Base-by-base conservation (phyloP, 148 eudicot genomes). In the Fagopyrum esculentum region DNA sequence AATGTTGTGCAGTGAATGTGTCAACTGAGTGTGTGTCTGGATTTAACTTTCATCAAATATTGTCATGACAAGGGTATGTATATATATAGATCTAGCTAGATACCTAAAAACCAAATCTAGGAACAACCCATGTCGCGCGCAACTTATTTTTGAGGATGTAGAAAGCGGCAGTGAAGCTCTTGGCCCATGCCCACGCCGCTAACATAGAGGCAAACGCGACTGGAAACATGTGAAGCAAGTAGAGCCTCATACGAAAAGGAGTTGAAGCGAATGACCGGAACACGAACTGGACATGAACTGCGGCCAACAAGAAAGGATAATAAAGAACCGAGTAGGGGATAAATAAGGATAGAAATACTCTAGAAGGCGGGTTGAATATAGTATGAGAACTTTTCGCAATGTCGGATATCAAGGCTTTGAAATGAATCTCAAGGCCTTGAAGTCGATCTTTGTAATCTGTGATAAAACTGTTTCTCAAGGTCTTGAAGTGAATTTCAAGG, bases 51-150 rank as follows among this genome's bases (percentile, higher is more conserved):
- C 26, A 22, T 22, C 26, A 22, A 22, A 22, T 6, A 55, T 55
- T 6, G 16, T 55, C 6, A 55, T 22, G 26, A 22, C 26, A 22
- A 0, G 26, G 26, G 26, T 22, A 22, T 22, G 26, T 22, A 22
- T 22, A 22, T 22, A 55, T 55, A 16, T 13, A 19, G 26, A 55
- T 5, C 16, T 6, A 16, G 16, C 19, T 6, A 54, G 16, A 29
- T 77, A 88, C 95, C 90, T 90, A 92, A 66, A 86, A 86, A 9
- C 96, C 95, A 35, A 77, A 86, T 9, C 95, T 86, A 10, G 95
- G 91, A 3, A 90, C 89, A 6, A 74, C 82, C 95, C 95, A 90
- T n/a, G 90, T 86, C 40, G 85, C 86, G 73, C 82, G 91, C 78
- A 90, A 74, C 35, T 79, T 76, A 17, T 74, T 82, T 35, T 83